These are phyloP conservation scores for Sanghuangporus weigelae DNA, from an alignment of 1,284 basidiomycete species.

Conservation along the genomic window DNA sequence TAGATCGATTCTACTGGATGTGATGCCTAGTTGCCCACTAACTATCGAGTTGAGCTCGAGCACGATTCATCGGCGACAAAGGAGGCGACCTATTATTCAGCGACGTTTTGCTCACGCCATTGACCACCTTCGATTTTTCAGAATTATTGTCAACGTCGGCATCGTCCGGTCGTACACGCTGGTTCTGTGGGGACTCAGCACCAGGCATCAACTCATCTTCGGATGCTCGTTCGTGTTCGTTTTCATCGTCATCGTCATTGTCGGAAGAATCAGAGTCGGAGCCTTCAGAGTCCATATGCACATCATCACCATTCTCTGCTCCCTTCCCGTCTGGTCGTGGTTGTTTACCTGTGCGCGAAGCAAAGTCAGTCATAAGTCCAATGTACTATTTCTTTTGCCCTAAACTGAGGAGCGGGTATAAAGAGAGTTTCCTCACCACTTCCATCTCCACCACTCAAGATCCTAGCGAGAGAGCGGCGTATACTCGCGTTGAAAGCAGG, in stretches of 20 bases:
- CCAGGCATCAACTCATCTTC: not conserved
- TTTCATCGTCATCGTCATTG: not conserved
- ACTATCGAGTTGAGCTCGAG: not conserved
- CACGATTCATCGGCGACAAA: not conserved
- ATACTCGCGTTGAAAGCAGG: constrained; percentile 43
- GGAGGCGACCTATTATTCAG: not conserved
- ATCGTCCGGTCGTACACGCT: not conserved
- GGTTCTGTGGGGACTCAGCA: not conserved
- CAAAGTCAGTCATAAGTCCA: not conserved
- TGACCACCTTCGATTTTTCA: not conserved
- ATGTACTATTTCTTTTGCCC: no score
- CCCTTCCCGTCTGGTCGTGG: not conserved
- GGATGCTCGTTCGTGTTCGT: not conserved
- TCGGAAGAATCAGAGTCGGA: not conserved
- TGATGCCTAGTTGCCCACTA: not conserved
- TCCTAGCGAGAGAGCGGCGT: constrained; percentile 21
- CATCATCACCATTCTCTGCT: not conserved
- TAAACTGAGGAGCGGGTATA: not conserved
- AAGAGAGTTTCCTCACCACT: not conserved
- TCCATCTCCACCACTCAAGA: not conserved
- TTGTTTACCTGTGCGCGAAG: not conserved
- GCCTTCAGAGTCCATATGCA: not conserved
- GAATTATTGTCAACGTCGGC: not conserved
- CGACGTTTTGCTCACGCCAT: not conserved
- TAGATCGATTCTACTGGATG: not conserved